Evolutionary conservation across 116 monocot species (phyloP).

Genomic region (Trichopus zeylanicus): DNA sequence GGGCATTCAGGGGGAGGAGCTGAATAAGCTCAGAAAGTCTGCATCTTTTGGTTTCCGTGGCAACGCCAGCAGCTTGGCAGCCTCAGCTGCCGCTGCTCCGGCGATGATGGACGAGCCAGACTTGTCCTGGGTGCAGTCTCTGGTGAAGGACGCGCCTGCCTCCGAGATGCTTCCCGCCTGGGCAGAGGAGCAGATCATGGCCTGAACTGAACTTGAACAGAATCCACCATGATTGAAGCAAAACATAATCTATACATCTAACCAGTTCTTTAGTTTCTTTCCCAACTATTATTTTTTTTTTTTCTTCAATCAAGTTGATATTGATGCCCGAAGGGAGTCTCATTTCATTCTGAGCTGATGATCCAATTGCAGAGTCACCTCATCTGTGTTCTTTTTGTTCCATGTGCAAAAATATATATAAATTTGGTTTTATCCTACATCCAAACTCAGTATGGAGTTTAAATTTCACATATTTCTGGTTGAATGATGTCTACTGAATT

Average conservation of each 20-base stretch:
- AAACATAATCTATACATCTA: not conserved
- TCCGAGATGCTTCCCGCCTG: conserved; percentile 19
- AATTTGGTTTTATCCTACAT: not conserved
- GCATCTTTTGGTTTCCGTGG: conserved; percentile 52
- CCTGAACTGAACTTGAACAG: too few relatives aligned
- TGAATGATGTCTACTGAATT: not conserved
- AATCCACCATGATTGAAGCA: too few relatives aligned
- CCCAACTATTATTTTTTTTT: too few relatives aligned
- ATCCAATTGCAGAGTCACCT: not conserved
- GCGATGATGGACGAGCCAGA: conserved; percentile 21
- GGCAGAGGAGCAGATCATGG: conserved; percentile 38
- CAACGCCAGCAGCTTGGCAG: conserved; percentile 2
- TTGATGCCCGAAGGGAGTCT: conserved; percentile 3
- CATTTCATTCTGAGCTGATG: not conserved
- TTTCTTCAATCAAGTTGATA: not conserved
- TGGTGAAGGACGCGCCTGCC: conserved; percentile 34
- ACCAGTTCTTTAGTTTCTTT: conserved; percentile 3
- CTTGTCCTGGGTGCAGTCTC: conserved; percentile 29
- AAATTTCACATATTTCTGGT: not conserved
- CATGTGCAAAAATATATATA: not conserved
- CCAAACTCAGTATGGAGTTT: not conserved
- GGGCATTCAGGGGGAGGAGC: conserved; percentile 87
- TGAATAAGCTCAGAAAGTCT: conserved; percentile 77
- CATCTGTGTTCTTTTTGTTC: not conserved
- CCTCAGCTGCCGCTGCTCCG: not conserved